Evolutionary conservation across 129 eudicot species (phyloP), one percentile per base, ranked within the genome.

Genomic region (Flaveria bidentis): DNA sequence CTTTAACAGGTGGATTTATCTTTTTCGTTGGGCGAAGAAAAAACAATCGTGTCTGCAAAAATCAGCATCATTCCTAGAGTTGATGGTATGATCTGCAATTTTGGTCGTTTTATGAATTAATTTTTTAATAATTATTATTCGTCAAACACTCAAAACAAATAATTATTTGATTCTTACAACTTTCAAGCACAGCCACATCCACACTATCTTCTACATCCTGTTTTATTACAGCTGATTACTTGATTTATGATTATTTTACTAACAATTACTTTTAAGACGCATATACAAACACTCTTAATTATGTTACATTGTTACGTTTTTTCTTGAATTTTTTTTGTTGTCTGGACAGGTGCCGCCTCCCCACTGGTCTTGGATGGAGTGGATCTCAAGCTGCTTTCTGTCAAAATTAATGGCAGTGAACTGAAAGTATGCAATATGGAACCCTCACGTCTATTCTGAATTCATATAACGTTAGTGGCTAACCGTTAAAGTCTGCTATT

Each of bases 1-100:
- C 49, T 74, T 74, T 41, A 56, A 49, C 83, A 94, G 99, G 96
- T 91, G 86, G 97, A 91, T 69, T 72, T 94, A 76, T 87, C 85
- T n/a, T 94, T 94, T 63, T 55, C 76, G 2, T 75, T 94, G 80
- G 99, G 97, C 1, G 99, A 94, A 84, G 97, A 91, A 42, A 87
- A 87, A 76, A 94, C 99, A 23, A 75, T 76, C 28, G 99, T 94
- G 69, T 67, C 61, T 50, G 88, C 97, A 39, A 89, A 84, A 45
- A 94, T 91, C 58, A 33, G 71, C 26, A 93, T 94, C 50, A 50
- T 63, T 67, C 97, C 99, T 56, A 82, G 93, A 80, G 76, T 76
- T 26, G 88, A 91, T 84, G 99, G 99, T 94, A 89, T 22, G 67
- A 12, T 63, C 28, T 18, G 26, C 25, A 14, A 23, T 41, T 66